These are phyloP conservation scores for Sherardia arvensis DNA, from an alignment of 257 asterid species.

Conservation along the genomic window DNA sequence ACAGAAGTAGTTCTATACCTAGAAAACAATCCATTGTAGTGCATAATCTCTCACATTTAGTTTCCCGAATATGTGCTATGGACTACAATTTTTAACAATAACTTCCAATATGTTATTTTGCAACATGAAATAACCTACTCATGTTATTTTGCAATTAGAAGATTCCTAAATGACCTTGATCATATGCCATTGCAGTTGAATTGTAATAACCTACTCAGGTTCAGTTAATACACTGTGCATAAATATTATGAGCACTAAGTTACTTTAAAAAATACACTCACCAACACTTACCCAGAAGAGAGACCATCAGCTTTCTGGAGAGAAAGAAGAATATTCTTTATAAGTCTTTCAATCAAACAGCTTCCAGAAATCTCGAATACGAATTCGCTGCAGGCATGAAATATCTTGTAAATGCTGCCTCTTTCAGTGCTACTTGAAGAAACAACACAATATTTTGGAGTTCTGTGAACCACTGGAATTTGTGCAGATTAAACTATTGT, in stretches of 20 bases:
- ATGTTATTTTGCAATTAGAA: too few relatives aligned
- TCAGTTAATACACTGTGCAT: background rate
- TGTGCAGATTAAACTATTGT: constrained; percentile 17
- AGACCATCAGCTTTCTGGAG: constrained; percentile 48
- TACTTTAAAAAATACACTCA: background rate
- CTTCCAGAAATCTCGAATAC: constrained; percentile 27
- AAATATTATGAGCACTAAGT: background rate
- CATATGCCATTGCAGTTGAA: background rate
- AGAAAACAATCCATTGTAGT: background rate
- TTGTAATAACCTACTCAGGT: background rate
- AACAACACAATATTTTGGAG: constrained; percentile 36
- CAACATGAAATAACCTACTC: background rate
- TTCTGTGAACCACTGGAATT: constrained; percentile 5
- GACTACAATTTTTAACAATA: background rate
- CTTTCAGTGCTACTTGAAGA: constrained; percentile 33
- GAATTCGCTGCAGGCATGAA: constrained; percentile 33
- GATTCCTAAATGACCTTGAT: background rate
- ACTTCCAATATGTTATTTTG: background rate
- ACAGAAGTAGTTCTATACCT: background rate
- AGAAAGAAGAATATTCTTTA: constrained; percentile 32
- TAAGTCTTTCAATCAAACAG: constrained; percentile 31
- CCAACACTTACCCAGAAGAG: constrained; percentile 50
- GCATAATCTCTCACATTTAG: background rate
- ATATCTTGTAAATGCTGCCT: constrained; percentile 47
- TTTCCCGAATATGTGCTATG: background rate